phyloP scores from a whole-genome alignment of 2,329 filamentous ascomycete species.

The Sarocladium kiliense region DNA sequence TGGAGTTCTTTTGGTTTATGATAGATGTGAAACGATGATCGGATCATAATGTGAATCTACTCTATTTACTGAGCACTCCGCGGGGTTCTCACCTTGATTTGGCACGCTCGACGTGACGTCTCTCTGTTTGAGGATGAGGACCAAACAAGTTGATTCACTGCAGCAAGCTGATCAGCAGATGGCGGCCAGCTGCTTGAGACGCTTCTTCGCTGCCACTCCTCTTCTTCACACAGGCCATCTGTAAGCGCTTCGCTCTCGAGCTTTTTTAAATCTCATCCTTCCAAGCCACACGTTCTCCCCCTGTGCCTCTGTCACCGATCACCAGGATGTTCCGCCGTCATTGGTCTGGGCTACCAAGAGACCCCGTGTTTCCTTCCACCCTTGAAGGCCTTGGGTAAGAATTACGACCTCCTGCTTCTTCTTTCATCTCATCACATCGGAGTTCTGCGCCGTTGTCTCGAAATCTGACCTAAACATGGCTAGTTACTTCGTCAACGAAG shows the following conservation, averaged over 20 bases:
- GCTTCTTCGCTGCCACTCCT: background rate
- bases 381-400: constrained; percentile 68
- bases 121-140: too few species aligned
- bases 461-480: too few species aligned
- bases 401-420: too few species aligned
- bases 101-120: too few species aligned
- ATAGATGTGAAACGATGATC: background rate
- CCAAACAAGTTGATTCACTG: too few species aligned
- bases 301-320: background rate
- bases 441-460: too few species aligned
- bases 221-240: constrained; percentile 6
- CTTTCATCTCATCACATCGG: too few species aligned
- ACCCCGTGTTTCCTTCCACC: constrained; percentile 60
- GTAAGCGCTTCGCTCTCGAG: too few species aligned
- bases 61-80: too few species aligned
- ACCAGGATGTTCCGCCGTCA: constrained; percentile 65
- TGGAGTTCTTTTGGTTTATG: constrained; percentile 2
- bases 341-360: constrained; percentile 63
- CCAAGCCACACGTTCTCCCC: too few species aligned
- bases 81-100: too few species aligned
- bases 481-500: constrained; percentile 74
- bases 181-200: background rate
- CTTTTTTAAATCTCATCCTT: background rate
- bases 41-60: background rate
- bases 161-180: too few species aligned